Percentiles rank a stretch among this genome's conserved stretches.
Evolutionary conservation across 2,329 filamentous ascomycete species (phyloP).

Genomic region (Sclerotinia subarctica): DNA sequence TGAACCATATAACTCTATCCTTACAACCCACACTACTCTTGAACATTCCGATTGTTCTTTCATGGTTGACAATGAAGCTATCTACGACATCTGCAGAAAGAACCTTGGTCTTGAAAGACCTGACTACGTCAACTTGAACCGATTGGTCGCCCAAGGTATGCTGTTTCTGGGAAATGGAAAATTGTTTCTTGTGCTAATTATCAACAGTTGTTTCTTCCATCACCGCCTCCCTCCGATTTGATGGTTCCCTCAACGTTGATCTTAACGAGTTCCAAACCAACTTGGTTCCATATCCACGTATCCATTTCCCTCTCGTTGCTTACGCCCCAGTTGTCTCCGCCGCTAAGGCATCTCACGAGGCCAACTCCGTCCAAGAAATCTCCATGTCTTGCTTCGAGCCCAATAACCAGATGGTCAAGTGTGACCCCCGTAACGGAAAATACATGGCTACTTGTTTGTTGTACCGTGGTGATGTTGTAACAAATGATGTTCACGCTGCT

Average conservation of each 20-base stretch:
- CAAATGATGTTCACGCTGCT: slow-evolving; percentile 58
- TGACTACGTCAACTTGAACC: slow-evolving; percentile 62
- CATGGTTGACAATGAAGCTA: slow-evolving; percentile 66
- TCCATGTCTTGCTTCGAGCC: slow-evolving; percentile 54
- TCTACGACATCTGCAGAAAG: slow-evolving; percentile 65
- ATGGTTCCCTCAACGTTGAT: slow-evolving; percentile 65
- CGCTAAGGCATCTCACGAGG: slow-evolving; percentile 59
- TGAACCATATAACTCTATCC: slow-evolving; percentile 64
- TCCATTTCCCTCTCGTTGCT: slow-evolving; percentile 64
- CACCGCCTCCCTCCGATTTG: slow-evolving; percentile 62
- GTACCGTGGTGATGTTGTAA: slow-evolving; percentile 64
- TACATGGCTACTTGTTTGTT: slow-evolving; percentile 67
- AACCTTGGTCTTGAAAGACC: slow-evolving; percentile 63
- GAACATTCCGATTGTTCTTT: slow-evolving; percentile 68
- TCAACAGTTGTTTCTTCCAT: slow-evolving; percentile 60
- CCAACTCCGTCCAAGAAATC: slow-evolving; percentile 16
- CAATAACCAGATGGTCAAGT: slow-evolving; percentile 66
- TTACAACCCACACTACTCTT: slow-evolving; percentile 56
- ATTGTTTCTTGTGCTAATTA: slow-evolving; percentile 55
- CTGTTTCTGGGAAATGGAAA: background rate
- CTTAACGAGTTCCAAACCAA: slow-evolving; percentile 69
- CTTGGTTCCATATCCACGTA: slow-evolving; percentile 64
- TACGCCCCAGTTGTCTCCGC: slow-evolving; percentile 62
- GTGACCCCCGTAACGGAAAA: slow-evolving; percentile 63
- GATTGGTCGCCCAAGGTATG: slow-evolving; percentile 74